These are phyloP conservation scores for Neocucurbitaria cava DNA, from an alignment of 2,329 filamentous ascomycete species.

Conservation along the genomic window DNA sequence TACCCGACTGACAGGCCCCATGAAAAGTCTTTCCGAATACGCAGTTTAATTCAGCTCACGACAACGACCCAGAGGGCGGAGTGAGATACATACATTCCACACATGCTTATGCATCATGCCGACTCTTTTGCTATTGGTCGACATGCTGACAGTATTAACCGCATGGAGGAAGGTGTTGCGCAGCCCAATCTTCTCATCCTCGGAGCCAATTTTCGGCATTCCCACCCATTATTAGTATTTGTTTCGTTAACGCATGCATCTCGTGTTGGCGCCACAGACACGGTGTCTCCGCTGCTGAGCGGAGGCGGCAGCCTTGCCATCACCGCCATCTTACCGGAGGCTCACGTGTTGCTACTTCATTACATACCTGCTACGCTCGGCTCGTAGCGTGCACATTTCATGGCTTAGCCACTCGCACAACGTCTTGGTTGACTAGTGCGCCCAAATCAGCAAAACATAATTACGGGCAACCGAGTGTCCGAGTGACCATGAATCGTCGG, in stretches of 20 bases:
- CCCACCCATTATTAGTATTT: neutral
- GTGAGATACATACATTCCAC: conserved; percentile 17
- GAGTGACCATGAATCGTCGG: conserved; percentile 4
- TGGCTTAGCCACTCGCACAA: conserved; percentile 26
- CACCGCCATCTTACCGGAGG: conserved; percentile 3
- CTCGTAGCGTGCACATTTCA: conserved; percentile 6
- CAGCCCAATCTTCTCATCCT: conserved; percentile 9
- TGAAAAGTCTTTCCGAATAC: conserved; percentile 6
- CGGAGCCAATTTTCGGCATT: neutral
- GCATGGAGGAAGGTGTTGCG: conserved; percentile 4
- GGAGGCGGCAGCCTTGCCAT: neutral
- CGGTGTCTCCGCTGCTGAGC: conserved; percentile 8
- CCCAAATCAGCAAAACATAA: conserved; percentile 26
- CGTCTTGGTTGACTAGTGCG: conserved; percentile 8
- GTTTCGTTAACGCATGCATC: conserved; percentile 6
- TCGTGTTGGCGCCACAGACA: conserved; percentile 1
- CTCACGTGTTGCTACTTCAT: conserved; percentile 12
- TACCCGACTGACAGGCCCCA: neutral
- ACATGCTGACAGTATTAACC: conserved; percentile 6
- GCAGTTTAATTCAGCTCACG: neutral
- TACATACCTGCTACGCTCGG: conserved; percentile 21
- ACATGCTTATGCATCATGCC: conserved; percentile 20
- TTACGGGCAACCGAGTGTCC: conserved; percentile 6
- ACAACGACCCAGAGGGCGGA: conserved; percentile 13
- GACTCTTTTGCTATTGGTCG: conserved; percentile 4